A percentile compares a stretch with the other conserved stretches of the same genome.
Evolutionary conservation across 352 stramenopile species (phyloP).

Genomic region (Globisporangium irregulare): DNA sequence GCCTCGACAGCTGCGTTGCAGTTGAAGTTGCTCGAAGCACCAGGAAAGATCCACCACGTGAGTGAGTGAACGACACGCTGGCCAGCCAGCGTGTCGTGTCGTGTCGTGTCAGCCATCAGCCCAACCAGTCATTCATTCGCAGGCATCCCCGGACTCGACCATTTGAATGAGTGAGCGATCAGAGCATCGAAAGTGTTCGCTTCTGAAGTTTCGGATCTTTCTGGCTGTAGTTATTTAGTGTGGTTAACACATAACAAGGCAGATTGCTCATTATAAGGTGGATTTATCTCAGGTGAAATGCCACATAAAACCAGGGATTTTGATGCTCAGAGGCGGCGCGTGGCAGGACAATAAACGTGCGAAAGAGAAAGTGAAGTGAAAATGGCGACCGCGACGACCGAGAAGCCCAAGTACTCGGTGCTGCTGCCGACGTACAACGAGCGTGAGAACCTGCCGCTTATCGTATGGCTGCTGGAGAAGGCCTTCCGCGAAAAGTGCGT

Average conservation of each 20-base stretch:
- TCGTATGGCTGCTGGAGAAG: conserved; percentile 96
- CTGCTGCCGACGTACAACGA: conserved; percentile 99
- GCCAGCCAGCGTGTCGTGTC: too few species aligned
- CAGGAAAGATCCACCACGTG: not conserved
- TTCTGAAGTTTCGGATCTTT: not conserved
- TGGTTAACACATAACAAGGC: not conserved
- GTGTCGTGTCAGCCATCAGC: not conserved
- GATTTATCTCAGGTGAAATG: not conserved
- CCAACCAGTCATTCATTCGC: not conserved
- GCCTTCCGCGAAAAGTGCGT: conserved; percentile 89
- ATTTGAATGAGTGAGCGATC: not conserved
- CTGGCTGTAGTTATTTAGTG: not conserved
- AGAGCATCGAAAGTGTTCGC: not conserved
- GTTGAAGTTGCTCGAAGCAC: not conserved
- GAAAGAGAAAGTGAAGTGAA: not conserved
- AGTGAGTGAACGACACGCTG: too few species aligned
- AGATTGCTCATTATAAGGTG: not conserved
- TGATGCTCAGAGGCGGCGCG: not conserved
- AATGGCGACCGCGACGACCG: not conserved
- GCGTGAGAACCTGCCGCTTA: conserved; percentile 97
- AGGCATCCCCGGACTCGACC: not conserved
- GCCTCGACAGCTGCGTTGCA: not conserved
- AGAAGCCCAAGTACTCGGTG: conserved; percentile 88
- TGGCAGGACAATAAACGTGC: not conserved
- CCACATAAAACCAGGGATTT: not conserved